A percentile compares a stretch with the other conserved stretches of the same genome.
Conservation (phyloP, 2,329 filamentous ascomycete species). For the Sclerotinia sclerotiorum region DNA sequence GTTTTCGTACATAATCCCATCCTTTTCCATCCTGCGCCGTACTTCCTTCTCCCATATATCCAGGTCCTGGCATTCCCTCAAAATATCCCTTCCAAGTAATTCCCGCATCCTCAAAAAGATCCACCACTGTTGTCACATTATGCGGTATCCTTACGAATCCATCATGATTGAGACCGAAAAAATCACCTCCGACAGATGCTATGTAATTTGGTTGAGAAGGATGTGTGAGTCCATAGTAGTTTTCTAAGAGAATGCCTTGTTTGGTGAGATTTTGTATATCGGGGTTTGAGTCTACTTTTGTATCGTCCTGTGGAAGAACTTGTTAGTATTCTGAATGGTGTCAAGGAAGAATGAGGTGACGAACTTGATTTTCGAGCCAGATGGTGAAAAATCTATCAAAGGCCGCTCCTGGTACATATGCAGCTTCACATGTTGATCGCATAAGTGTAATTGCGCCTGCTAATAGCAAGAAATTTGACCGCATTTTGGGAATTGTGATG, state of each 20-base stretch:
- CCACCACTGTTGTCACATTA: slow-evolving; percentile 50
- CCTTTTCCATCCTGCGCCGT: slow-evolving; percentile 38
- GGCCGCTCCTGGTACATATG: slow-evolving; percentile 47
- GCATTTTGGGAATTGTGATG: not conserved
- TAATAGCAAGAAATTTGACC: not conserved
- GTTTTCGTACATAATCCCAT: slow-evolving; percentile 42
- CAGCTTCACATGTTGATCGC: slow-evolving; percentile 4
- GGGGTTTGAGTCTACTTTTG: slow-evolving; percentile 44
- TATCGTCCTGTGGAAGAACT: slow-evolving; percentile 44
- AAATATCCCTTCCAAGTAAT: slow-evolving; percentile 50
- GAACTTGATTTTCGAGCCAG: slow-evolving; percentile 61
- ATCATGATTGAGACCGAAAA: slow-evolving; percentile 51
- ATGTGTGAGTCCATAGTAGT: slow-evolving; percentile 50
- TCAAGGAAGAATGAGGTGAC: not conserved
- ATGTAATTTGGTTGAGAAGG: slow-evolving; percentile 51
- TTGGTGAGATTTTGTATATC: slow-evolving; percentile 45
- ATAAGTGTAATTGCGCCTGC: not conserved
- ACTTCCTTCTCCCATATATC: slow-evolving; percentile 48
- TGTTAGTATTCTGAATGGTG: not conserved
- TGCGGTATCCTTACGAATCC: slow-evolving; percentile 45
- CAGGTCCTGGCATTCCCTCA: slow-evolving; percentile 48
- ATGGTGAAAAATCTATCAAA: slow-evolving; percentile 62
- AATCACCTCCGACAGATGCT: slow-evolving; percentile 49
- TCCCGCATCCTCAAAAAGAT: slow-evolving; percentile 46
- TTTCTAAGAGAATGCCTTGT: slow-evolving; percentile 47